Base-by-base conservation (phyloP, 1,139 yeast species). In the Kodamaea plutei region DNA sequence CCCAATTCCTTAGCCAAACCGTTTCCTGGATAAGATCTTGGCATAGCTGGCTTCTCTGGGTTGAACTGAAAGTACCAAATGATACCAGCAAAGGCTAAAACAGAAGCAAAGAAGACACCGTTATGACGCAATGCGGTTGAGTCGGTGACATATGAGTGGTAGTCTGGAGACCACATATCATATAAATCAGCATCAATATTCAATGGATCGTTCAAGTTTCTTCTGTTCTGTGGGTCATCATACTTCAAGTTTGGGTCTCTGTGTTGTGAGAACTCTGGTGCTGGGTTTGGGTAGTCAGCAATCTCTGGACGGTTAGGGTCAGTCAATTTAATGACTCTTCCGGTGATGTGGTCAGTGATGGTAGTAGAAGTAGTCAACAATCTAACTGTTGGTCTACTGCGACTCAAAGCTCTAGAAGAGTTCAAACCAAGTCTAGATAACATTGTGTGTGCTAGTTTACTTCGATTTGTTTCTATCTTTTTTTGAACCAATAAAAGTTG, bases 121-220 rank as follows among this genome's bases (percentile, higher is more conserved):
- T 65, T 66, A 41, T 64, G 69, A 42, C 64, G 69, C 34, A 79
- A 56, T 2, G 95, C 95, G 25, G 76, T 68, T 36, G 61, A 55
- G 56, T 83, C 81, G 23, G 74, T 62, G 26, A 78, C 83, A 29
- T 65, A 56, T 47, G 78, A 77, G 54, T 68, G 79, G 50, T 79
- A 73, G 51, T 84, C 94, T 12, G 95, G 94, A 8, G 95, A 78
- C 95, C 95, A 85, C 68, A 84, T 73, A 54, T 85, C 91, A 51
- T 79, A 69, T 54, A 74, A 61, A 51, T 85, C 95, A 44, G 79
- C 84, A 44, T 79, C 75, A 33, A 77, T 76, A 50, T 79, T 75
- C 39, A 83, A 58, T 25, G 88, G 85, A 43, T 85, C 91, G 42
- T 76, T 74, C 44, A 73, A 63, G 65, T 84, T 84, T 62, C 94